phyloP scores from a whole-genome alignment of 331 rosid genomes.

The Spiraea crenata region DNA sequence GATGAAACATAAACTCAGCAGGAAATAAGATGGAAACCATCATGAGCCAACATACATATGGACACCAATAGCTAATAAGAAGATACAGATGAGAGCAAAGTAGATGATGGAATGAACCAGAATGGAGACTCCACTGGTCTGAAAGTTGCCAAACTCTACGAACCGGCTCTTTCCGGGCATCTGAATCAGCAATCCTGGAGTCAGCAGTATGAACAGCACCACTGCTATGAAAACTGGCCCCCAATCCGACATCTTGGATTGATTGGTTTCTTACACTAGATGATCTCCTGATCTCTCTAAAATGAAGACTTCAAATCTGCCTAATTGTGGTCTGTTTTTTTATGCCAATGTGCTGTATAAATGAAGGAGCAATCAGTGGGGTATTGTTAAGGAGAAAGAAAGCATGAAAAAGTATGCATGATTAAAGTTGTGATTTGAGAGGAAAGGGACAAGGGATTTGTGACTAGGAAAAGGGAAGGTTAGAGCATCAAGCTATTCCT shows the following conservation, averaged over 20 bases:
- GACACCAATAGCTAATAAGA: constrained; percentile 68
- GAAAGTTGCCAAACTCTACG: constrained; percentile 76
- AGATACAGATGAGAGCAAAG: constrained; percentile 81
- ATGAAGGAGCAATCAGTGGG: not conserved
- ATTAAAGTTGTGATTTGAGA: constrained; percentile 38
- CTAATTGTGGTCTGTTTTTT: not conserved
- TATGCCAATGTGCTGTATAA: not conserved
- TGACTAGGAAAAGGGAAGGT: constrained; percentile 47
- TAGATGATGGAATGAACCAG: constrained; percentile 68
- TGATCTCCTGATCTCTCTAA: not conserved
- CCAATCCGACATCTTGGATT: constrained; percentile 63
- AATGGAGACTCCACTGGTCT: constrained; percentile 75
- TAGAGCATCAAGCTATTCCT: constrained; percentile 44
- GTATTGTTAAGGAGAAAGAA: not conserved
- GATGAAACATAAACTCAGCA: too few relatives aligned
- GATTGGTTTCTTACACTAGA: not conserved
- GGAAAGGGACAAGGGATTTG: constrained; percentile 46
- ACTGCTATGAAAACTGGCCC: constrained; percentile 79
- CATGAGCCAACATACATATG: constrained; percentile 59
- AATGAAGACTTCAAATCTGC: not conserved
- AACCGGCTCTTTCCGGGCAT: constrained; percentile 54
- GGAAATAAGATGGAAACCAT: not conserved
- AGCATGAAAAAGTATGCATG: constrained; percentile 15
- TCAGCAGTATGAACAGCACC: constrained; percentile 68
- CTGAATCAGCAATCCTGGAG: constrained; percentile 80